Percentiles rank a stretch among this genome's conserved stretches.
Conservation (phyloP, 1,284 basidiomycete genomes). For the Hortiboletus rubellus region DNA sequence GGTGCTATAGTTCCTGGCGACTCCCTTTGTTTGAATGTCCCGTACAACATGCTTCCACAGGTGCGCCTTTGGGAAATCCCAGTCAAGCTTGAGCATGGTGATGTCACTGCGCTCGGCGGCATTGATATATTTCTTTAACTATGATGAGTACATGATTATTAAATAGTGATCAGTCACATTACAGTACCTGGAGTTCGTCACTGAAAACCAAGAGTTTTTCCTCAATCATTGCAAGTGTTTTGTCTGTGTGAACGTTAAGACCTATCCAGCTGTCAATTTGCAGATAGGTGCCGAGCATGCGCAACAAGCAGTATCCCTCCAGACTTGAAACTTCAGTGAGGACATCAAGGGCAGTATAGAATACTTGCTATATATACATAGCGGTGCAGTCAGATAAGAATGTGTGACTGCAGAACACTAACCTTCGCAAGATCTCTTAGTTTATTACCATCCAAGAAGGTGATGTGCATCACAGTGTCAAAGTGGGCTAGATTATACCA, state of each 20-base stretch:
- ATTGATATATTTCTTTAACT: background rate
- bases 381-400: background rate
- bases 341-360: background rate
- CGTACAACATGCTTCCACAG: slow-evolving; percentile 30
- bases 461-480: background rate
- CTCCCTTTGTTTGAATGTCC: slow-evolving; percentile 39
- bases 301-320: background rate
- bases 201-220: background rate
- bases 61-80: slow-evolving; percentile 42
- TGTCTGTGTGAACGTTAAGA: background rate
- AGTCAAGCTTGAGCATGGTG: slow-evolving; percentile 11
- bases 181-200: background rate
- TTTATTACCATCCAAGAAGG: background rate
- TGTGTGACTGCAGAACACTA: background rate
- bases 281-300: background rate
- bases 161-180: background rate
- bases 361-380: background rate
- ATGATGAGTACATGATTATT: background rate
- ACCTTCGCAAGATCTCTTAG: background rate
- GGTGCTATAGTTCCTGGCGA: slow-evolving; percentile 34
- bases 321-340: background rate
- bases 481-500: background rate
- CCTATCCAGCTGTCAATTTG: background rate
- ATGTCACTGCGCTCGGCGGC: background rate
- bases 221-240: background rate